Conservation (phyloP, 2,329 filamentous ascomycete species). For the Penicillium brasilianum region DNA sequence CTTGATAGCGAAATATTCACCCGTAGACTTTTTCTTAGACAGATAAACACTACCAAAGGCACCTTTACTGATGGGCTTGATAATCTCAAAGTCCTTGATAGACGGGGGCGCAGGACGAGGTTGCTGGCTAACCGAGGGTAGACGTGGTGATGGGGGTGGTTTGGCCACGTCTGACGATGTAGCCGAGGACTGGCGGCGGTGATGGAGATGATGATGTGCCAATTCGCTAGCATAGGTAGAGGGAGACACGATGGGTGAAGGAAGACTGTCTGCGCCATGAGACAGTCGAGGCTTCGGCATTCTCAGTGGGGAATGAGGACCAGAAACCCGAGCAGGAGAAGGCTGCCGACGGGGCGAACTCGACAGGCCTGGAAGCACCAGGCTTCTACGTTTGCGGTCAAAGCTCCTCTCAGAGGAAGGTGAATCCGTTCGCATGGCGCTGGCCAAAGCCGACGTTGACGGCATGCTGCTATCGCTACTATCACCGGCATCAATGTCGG, state of each 20-base stretch:
- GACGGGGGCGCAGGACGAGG: constrained; percentile 89
- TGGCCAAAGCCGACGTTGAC: constrained; percentile 73
- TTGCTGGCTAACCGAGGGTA: constrained; percentile 79
- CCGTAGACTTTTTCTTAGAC: constrained; percentile 97
- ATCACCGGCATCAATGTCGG: constrained; percentile 84
- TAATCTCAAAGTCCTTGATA: constrained; percentile 99
- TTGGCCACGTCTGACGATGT: constrained; percentile 73
- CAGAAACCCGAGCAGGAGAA: constrained; percentile 76
- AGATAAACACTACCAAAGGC: constrained; percentile 98
- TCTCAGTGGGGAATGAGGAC: constrained; percentile 83
- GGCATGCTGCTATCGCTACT: constrained; percentile 82
- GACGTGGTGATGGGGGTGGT: constrained; percentile 79
- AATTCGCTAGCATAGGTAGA: constrained; percentile 81
- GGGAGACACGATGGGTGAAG: constrained; percentile 88
- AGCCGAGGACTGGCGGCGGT: constrained; percentile 89
- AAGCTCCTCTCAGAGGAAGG: constrained; percentile 86
- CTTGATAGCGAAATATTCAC: constrained; percentile 98
- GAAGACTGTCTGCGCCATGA: constrained; percentile 59
- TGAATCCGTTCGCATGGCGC: constrained; percentile 78
- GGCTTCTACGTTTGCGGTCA: constrained; percentile 83
- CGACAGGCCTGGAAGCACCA: constrained; percentile 78
- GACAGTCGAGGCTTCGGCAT: constrained; percentile 79
- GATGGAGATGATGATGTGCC: constrained; percentile 64
- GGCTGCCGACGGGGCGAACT: constrained; percentile 80
- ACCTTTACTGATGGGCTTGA: constrained; percentile 98